phyloP scores from a whole-genome alignment of 768 basidiomycete species.

The Candolleomyces eurysporus region DNA sequence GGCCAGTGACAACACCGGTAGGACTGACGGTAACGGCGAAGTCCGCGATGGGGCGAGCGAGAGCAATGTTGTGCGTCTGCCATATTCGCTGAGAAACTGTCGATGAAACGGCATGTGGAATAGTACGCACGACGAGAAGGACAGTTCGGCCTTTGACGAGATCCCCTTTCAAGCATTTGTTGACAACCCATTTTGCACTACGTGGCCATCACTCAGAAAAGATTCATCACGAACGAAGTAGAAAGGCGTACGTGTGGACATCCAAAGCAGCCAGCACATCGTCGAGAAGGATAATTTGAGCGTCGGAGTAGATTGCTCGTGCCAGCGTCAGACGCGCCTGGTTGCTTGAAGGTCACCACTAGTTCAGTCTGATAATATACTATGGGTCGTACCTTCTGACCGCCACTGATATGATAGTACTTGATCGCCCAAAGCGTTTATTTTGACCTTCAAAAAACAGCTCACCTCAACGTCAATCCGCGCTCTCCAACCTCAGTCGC shows the following conservation, averaged over 20 bases:
- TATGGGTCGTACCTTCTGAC: constrained; percentile 29
- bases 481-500: constrained; percentile 72
- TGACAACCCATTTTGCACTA: constrained; percentile 80
- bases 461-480: constrained; percentile 49
- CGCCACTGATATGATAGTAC: constrained; percentile 29
- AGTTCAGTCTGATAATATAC: neutral
- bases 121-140: constrained; percentile 63
- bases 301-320: constrained; percentile 46
- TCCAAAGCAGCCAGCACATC: constrained; percentile 72
- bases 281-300: constrained; percentile 68
- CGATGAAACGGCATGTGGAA: neutral
- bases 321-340: constrained; percentile 40
- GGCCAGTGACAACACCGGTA: constrained; percentile 48
- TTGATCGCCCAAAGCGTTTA: neutral
- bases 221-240: neutral
- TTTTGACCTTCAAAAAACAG: neutral
- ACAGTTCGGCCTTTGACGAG: constrained; percentile 81
- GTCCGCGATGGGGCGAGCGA: constrained; percentile 51
- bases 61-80: constrained; percentile 51
- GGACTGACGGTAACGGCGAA: constrained; percentile 54
- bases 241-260: constrained; percentile 23
- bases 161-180: constrained; percentile 77
- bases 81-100: constrained; percentile 21
- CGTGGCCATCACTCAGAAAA: constrained; percentile 25
- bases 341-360: neutral